Conservation (phyloP, 805 yeast species). For the Hanseniaspora hatyaiensis region DNA sequence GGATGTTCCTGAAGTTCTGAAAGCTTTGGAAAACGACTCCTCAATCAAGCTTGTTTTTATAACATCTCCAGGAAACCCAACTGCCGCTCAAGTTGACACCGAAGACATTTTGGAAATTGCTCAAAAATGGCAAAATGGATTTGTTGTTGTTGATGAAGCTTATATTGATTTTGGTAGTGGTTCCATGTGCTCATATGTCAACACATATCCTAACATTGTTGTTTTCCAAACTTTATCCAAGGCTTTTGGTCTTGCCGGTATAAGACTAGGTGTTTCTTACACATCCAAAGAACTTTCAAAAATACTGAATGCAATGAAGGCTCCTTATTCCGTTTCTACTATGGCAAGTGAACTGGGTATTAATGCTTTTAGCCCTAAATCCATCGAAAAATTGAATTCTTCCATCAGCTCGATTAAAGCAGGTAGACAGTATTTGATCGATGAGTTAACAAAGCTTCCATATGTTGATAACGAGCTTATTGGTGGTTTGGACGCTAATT, state of each 20-base stretch:
- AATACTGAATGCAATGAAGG: slow-evolving; percentile 79
- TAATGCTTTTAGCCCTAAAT: slow-evolving; percentile 53
- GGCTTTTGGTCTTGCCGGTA: slow-evolving; percentile 93
- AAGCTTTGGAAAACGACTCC: slow-evolving; percentile 44
- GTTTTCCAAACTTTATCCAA: slow-evolving; percentile 88
- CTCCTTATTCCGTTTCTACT: slow-evolving; percentile 87
- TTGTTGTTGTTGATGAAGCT: slow-evolving; percentile 87
- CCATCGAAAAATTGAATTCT: slow-evolving; percentile 47
- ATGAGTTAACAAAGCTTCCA: slow-evolving; percentile 42
- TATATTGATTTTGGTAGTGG: slow-evolving; percentile 75
- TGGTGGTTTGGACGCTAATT: slow-evolving; percentile 83
- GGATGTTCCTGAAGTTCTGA: slow-evolving; percentile 44
- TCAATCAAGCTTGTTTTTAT: slow-evolving; percentile 71
- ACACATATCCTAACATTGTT: slow-evolving; percentile 67
- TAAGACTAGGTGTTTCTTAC: slow-evolving; percentile 74
- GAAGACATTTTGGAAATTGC: slow-evolving; percentile 40
- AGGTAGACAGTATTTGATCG: slow-evolving; percentile 47
- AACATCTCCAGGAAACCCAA: slow-evolving; percentile 96
- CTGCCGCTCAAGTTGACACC: slow-evolving; percentile 53
- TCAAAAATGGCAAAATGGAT: slow-evolving; percentile 51
- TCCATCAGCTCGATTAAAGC: slow-evolving; percentile 39
- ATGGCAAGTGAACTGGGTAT: slow-evolving; percentile 64
- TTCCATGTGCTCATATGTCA: slow-evolving; percentile 68
- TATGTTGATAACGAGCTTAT: slow-evolving; percentile 56
- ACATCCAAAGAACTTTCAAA: slow-evolving; percentile 48